Evolutionary conservation across 2,329 filamentous ascomycete species (phyloP).

Genomic region (Colletotrichum orbiculare): DNA sequence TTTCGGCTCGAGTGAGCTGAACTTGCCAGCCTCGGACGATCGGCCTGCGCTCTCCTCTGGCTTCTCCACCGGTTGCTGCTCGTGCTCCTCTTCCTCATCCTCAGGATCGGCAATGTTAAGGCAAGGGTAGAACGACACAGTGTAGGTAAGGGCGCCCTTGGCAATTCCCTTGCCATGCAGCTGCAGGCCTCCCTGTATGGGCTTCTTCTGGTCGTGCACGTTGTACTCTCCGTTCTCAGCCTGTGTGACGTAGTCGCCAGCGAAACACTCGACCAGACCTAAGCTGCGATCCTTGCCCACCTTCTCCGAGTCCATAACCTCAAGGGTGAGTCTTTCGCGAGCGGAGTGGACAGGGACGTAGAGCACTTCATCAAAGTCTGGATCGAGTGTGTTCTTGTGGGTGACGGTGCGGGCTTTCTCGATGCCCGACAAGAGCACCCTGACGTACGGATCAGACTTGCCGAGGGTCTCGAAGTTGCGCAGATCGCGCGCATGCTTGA

Average conservation of each 20-base stretch:
- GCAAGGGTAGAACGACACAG: conserved; percentile 89
- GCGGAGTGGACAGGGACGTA: conserved; percentile 90
- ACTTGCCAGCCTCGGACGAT: conserved; percentile 55
- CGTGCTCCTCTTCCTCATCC: conserved; percentile 75
- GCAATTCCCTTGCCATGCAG: conserved; percentile 77
- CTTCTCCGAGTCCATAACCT: conserved; percentile 97
- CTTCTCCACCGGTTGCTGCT: conserved; percentile 55
- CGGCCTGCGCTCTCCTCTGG: conserved; percentile 39
- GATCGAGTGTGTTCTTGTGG: conserved; percentile 94
- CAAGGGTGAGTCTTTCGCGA: conserved; percentile 85
- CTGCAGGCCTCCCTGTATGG: conserved; percentile 74
- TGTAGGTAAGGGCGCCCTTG: conserved; percentile 87
- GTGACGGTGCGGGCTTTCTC: conserved; percentile 94
- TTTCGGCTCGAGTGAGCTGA: conserved; percentile 51
- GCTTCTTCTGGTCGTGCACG: conserved; percentile 79
- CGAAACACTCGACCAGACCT: conserved; percentile 81
- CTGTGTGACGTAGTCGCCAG: conserved; percentile 82
- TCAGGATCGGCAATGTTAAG: conserved; percentile 90
- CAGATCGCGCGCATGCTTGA: conserved; percentile 83
- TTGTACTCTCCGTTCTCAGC: conserved; percentile 84
- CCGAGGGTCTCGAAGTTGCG: conserved; percentile 95
- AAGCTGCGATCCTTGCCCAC: conserved; percentile 91
- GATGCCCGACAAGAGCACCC: conserved; percentile 88
- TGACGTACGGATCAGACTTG: conserved; percentile 95
- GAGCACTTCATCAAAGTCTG: conserved; percentile 94